A percentile compares a stretch with the other conserved stretches of the same genome.
Conservation (phyloP, 1,139 yeast genomes). For the Yamadazyma blattariae region DNA sequence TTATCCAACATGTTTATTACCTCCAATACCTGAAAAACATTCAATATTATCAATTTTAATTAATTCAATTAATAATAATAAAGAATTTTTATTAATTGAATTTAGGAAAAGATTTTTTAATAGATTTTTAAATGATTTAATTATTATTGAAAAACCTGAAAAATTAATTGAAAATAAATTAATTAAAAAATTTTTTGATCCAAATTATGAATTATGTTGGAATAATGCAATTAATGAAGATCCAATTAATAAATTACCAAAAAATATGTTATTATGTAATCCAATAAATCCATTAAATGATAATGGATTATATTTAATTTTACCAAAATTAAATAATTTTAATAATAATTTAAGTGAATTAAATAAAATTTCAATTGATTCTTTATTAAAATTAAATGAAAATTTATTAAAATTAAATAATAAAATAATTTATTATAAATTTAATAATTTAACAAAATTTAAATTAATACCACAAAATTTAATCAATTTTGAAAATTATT, state of each 20-base stretch:
- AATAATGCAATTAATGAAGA: constrained; percentile 46
- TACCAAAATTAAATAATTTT: constrained; percentile 38
- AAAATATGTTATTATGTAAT: constrained; percentile 39
- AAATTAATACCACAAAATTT: constrained; percentile 33
- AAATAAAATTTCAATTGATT: constrained; percentile 22
- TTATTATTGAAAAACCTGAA: constrained; percentile 8
- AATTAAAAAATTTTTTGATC: constrained; percentile 45
- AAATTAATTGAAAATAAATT: constrained; percentile 20
- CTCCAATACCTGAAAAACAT: constrained; percentile 61
- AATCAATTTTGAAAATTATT: constrained; percentile 32
- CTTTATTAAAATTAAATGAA: constrained; percentile 34
- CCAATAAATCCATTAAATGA: constrained; percentile 47
- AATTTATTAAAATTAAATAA: constrained; percentile 34
- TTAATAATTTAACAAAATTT: constrained; percentile 17
- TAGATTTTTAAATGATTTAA: constrained; percentile 35
- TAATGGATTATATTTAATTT: constrained; percentile 41
- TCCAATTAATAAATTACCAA: constrained; percentile 40
- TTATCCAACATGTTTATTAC: constrained; percentile 50
- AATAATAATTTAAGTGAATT: constrained; percentile 25
- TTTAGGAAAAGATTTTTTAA: constrained; percentile 41
- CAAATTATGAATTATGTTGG: constrained; percentile 49
- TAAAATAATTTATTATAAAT: constrained; percentile 33
- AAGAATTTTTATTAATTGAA: constrained; percentile 39
- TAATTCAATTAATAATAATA: constrained; percentile 36
- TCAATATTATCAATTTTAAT: constrained; percentile 42